Evolutionary conservation across 495 filamentous ascomycete species (phyloP).

Genomic region (Sporormia fimetaria): DNA sequence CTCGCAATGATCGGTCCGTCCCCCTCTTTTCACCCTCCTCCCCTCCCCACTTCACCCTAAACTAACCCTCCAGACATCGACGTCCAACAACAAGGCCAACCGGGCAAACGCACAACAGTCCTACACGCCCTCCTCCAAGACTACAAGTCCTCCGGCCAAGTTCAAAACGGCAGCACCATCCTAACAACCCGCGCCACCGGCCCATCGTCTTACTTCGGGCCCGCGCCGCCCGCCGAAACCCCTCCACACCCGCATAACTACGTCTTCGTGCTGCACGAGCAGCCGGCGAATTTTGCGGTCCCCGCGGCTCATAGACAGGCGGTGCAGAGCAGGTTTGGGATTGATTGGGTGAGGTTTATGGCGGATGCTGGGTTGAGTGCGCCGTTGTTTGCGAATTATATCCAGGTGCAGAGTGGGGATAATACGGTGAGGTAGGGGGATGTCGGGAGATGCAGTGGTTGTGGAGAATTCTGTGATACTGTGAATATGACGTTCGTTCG

Average conservation of each 20-base stretch:
- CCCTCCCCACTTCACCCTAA: not conserved
- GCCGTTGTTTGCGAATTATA: conserved; percentile 37
- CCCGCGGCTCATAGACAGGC: conserved; percentile 21
- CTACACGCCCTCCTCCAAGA: conserved; percentile 40
- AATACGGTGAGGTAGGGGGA: conserved; percentile 9
- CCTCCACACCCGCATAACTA: conserved; percentile 39
- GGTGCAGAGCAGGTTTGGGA: conserved; percentile 33
- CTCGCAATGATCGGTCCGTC: conserved; percentile 38
- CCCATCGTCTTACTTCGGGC: conserved; percentile 35
- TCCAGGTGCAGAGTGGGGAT: conserved; percentile 26
- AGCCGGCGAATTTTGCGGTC: conserved; percentile 34
- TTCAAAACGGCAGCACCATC: conserved; percentile 29
- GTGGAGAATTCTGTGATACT: not conserved
- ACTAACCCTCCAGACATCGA: not conserved
- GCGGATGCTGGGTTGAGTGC: conserved; percentile 30
- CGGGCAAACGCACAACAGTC: conserved; percentile 29
- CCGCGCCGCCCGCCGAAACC: conserved; percentile 36
- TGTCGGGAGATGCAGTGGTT: not conserved
- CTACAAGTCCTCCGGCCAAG: conserved; percentile 32
- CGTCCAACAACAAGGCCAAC: not conserved
- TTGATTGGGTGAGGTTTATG: conserved; percentile 36
- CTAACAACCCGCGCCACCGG: conserved; percentile 33
- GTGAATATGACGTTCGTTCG: too few relatives aligned
- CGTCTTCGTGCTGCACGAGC: conserved; percentile 36
- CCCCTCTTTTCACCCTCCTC: not conserved